Evolutionary conservation across 1,139 yeast species (phyloP).

Genomic region (Suhomyces maxii): DNA sequence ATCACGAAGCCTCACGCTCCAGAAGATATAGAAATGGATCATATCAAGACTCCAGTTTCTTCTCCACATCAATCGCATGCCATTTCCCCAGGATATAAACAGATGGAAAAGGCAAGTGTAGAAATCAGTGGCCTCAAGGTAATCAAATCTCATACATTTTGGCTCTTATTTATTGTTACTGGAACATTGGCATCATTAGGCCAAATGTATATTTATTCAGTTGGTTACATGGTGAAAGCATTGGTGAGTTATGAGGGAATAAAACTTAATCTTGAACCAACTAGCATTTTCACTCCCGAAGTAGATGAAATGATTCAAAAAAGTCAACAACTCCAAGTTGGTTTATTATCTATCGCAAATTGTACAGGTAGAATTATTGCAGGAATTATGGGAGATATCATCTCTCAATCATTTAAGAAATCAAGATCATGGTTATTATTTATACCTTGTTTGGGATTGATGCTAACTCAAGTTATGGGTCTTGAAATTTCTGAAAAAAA

Average conservation of each 20-base stretch:
- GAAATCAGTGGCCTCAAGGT: conserved; percentile 25
- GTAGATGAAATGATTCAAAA: conserved; percentile 39
- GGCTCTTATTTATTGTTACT: conserved; percentile 48
- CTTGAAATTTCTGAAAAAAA: conserved; percentile 26
- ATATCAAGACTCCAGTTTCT: conserved; percentile 10
- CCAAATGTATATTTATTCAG: conserved; percentile 63
- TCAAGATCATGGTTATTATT: conserved; percentile 49
- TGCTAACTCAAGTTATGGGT: conserved; percentile 46
- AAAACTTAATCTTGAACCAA: conserved; percentile 9
- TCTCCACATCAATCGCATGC: conserved; percentile 10
- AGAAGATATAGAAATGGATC: conserved; percentile 16
- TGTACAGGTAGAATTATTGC: conserved; percentile 54
- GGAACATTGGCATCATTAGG: conserved; percentile 58
- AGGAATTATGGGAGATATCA: conserved; percentile 54
- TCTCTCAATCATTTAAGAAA: conserved; percentile 41
- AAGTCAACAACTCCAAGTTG: conserved; percentile 59
- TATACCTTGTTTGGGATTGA: conserved; percentile 45
- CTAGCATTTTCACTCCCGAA: conserved; percentile 8
- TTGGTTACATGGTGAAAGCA: conserved; percentile 61
- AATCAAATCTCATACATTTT: conserved; percentile 39
- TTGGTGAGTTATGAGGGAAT: conserved; percentile 30
- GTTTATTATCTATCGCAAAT: conserved; percentile 53
- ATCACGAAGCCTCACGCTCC: not conserved
- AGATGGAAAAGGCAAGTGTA: not conserved
- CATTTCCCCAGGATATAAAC: conserved; percentile 7